phyloP scores from a whole-genome alignment of 352 stramenopile species.

The Thalassiosira exigua region DNA sequence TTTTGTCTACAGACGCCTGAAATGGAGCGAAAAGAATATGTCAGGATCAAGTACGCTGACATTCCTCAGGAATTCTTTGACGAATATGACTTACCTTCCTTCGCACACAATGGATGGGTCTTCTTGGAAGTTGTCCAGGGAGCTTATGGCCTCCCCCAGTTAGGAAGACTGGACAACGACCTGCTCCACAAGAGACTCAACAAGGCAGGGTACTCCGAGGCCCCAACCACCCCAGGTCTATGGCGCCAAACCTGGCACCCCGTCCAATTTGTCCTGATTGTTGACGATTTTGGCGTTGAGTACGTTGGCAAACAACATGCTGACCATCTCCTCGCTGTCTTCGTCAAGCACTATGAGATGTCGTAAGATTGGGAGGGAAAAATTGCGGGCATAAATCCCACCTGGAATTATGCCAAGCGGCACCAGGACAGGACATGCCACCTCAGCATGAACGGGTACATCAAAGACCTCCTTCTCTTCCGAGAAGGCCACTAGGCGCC shows the following conservation, averaged over 20 bases:
- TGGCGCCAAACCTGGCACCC: too few relatives aligned
- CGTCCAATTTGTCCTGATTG: too few relatives aligned
- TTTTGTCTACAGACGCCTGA: constrained; percentile 38
- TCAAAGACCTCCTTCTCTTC: too few relatives aligned
- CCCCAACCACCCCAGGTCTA: too few relatives aligned
- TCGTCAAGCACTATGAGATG: too few relatives aligned
- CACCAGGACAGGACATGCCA: too few relatives aligned
- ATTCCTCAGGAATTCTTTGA: constrained; percentile 18
- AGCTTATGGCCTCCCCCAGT: constrained; percentile 35
- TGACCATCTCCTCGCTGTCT: too few relatives aligned
- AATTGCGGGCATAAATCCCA: constrained; percentile 14
- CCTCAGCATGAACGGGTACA: too few relatives aligned
- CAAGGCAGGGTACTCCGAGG: constrained; percentile 19
- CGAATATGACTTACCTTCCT: constrained; percentile 13
- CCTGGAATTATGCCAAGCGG: constrained; percentile 56
- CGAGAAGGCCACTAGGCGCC: too few relatives aligned
- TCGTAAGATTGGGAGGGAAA: constrained; percentile 25
- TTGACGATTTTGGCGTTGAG: too few relatives aligned
- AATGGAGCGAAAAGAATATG: constrained; percentile 38
- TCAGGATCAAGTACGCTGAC: constrained; percentile 13
- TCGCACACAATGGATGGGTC: constrained; percentile 28
- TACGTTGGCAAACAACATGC: too few relatives aligned
- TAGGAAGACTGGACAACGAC: too few relatives aligned
- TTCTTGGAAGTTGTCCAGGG: constrained; percentile 33
- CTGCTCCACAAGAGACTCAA: constrained; percentile 10